These are phyloP conservation scores for Rhypophila decipiens DNA, from an alignment of 495 filamentous ascomycete species.

Conservation along the genomic window DNA sequence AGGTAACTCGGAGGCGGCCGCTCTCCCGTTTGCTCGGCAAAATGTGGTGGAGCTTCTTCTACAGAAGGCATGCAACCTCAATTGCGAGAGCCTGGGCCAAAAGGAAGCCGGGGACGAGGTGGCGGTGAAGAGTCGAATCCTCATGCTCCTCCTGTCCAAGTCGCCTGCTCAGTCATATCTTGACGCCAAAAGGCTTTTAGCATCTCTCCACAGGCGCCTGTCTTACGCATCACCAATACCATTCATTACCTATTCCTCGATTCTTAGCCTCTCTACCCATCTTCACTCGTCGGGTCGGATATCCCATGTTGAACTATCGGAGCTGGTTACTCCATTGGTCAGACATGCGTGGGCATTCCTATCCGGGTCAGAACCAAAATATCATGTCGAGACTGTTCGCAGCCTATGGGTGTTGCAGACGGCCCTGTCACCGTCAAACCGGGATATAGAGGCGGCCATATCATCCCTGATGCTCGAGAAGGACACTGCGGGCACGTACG, in stretches of 20 bases:
- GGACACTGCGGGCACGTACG: slow-evolving; percentile 44
- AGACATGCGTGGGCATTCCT: slow-evolving; percentile 70
- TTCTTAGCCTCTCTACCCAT: slow-evolving; percentile 54
- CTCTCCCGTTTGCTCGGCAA: slow-evolving; percentile 52
- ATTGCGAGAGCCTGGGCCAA: slow-evolving; percentile 38
- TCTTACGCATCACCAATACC: slow-evolving; percentile 24
- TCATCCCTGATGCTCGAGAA: slow-evolving; percentile 62
- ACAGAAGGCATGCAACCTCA: slow-evolving; percentile 51
- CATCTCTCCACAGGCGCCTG: slow-evolving; percentile 46
- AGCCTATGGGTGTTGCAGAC: slow-evolving; percentile 80
- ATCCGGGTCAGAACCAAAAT: slow-evolving; percentile 74
- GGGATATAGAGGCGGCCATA: slow-evolving; percentile 72
- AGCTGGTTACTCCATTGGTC: slow-evolving; percentile 62
- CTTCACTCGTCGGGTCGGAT: slow-evolving; percentile 55
- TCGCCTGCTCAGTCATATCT: slow-evolving; percentile 45
- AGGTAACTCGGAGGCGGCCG: slow-evolving; percentile 44
- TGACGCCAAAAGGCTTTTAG: slow-evolving; percentile 48
- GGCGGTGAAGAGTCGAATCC: slow-evolving; percentile 42
- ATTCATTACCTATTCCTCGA: slow-evolving; percentile 52
- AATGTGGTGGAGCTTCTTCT: slow-evolving; percentile 56
- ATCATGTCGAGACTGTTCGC: slow-evolving; percentile 86
- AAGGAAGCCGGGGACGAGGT: slow-evolving; percentile 28
- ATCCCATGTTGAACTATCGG: slow-evolving; percentile 51
- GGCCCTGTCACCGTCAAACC: slow-evolving; percentile 39
- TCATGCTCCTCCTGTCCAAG: slow-evolving; percentile 54